Evolutionary conservation across 2,329 filamentous ascomycete species (phyloP).

Genomic region (Thelonectria olida): DNA sequence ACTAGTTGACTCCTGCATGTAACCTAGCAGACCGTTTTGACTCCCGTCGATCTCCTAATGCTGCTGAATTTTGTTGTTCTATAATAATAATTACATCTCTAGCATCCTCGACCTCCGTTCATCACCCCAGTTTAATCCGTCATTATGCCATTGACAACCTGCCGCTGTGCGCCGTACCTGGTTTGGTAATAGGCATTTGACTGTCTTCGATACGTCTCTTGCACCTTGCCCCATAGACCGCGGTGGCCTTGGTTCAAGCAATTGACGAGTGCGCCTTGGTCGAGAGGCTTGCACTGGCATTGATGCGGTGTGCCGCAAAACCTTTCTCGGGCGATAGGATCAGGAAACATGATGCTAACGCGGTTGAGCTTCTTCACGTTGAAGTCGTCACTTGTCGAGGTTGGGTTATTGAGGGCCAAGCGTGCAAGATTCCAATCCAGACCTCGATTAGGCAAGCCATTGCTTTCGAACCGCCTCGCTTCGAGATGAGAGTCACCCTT

Average conservation of each 20-base stretch:
- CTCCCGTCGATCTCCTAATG: not conserved
- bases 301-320: conserved; percentile 42
- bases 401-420: conserved; percentile 41
- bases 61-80: too few species aligned
- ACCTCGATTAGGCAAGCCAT: conserved; percentile 5
- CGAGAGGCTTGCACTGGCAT: conserved; percentile 40
- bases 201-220: conserved; percentile 40
- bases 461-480: conserved; percentile 41
- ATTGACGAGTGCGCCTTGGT: conserved; percentile 32
- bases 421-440: conserved; percentile 45
- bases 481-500: conserved; percentile 38
- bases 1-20: not conserved
- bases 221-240: conserved; percentile 43
- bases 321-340: conserved; percentile 25
- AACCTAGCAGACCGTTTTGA: not conserved
- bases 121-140: not conserved
- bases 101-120: not conserved
- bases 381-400: conserved; percentile 27
- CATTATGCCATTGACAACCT: conserved; percentile 31
- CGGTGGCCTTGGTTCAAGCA: conserved; percentile 40
- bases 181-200: conserved; percentile 32
- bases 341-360: conserved; percentile 44
- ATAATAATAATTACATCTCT: not conserved
- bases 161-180: conserved; percentile 31
- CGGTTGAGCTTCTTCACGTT: conserved; percentile 40